Evolutionary conservation across 2,329 filamentous ascomycete species (phyloP).

Genomic region (Colletotrichum sp.): DNA sequence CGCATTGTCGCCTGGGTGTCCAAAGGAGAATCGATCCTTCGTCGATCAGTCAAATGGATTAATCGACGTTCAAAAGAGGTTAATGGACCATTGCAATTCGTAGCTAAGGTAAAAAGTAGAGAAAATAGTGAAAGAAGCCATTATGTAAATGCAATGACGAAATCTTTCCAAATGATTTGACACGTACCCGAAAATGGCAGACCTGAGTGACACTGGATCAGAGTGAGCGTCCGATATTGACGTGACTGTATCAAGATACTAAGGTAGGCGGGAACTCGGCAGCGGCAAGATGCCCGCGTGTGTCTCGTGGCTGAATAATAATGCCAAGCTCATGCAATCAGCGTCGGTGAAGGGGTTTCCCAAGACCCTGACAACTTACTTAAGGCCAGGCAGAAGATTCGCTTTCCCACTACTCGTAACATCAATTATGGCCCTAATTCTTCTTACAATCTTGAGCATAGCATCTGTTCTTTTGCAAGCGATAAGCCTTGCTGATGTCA

Average conservation of each 20-base stretch:
- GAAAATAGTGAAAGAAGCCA: background rate
- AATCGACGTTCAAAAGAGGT: background rate
- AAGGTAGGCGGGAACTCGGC: too few species aligned
- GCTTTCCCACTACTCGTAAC: background rate
- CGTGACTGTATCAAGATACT: background rate
- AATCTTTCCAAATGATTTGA: background rate
- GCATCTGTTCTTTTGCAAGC: too few species aligned
- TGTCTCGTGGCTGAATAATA: background rate
- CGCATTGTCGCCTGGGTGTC: too few species aligned
- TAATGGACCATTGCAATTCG: background rate
- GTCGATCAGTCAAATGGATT: background rate
- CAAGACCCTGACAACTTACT: background rate
- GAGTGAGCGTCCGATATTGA: background rate
- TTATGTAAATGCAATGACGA: background rate
- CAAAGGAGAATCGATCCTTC: too few species aligned
- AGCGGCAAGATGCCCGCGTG: too few species aligned
- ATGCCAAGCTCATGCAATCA: background rate
- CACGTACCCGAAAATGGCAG: background rate
- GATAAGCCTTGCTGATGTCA: background rate
- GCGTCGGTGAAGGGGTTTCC: background rate
- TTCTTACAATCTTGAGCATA: fast-evolving
- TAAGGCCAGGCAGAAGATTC: background rate
- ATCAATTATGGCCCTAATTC: background rate
- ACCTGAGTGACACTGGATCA: background rate
- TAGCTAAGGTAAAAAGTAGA: background rate